Conservation (phyloP, 2,329 filamentous ascomycete genomes). For the Colletotrichum caudatum region DNA sequence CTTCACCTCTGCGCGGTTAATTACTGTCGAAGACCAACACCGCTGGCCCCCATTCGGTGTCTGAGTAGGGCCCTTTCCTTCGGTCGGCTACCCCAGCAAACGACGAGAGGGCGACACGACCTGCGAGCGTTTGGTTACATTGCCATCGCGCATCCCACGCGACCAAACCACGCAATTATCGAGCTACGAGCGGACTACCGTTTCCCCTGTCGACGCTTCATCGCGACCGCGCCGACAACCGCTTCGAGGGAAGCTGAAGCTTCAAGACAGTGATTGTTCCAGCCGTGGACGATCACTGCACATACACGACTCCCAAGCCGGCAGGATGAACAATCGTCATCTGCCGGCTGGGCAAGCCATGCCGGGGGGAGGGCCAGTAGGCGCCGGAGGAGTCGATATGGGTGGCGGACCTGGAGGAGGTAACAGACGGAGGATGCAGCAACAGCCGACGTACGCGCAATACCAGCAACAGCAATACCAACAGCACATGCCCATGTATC, state of each 20-base stretch:
- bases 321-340: conserved; percentile 83
- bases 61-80: conserved; percentile 16
- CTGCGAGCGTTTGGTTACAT: conserved; percentile 12
- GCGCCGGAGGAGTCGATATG: conserved; percentile 48
- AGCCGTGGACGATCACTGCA: conserved; percentile 44
- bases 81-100: conserved; percentile 21
- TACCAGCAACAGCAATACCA: conserved; percentile 45
- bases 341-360: conserved; percentile 80
- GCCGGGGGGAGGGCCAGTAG: conserved; percentile 55
- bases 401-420: conserved; percentile 49
- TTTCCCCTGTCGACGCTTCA: conserved; percentile 35
- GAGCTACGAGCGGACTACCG: conserved; percentile 20
- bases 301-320: conserved; percentile 65
- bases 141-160: conserved; percentile 22
- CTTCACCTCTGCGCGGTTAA: conserved; percentile 1
- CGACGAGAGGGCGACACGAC: conserved; percentile 20
- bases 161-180: conserved; percentile 16
- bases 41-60: neutral
- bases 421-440: conserved; percentile 54
- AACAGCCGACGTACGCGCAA: conserved; percentile 52
- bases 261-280: conserved; percentile 41
- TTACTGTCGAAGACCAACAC: conserved; percentile 13
- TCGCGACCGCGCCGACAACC: conserved; percentile 31
- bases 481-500: conserved; percentile 58
- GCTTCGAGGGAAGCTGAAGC: conserved; percentile 32